phyloP scores from a whole-genome alignment of 179 eudicot species.

The Nepenthes alata region DNA sequence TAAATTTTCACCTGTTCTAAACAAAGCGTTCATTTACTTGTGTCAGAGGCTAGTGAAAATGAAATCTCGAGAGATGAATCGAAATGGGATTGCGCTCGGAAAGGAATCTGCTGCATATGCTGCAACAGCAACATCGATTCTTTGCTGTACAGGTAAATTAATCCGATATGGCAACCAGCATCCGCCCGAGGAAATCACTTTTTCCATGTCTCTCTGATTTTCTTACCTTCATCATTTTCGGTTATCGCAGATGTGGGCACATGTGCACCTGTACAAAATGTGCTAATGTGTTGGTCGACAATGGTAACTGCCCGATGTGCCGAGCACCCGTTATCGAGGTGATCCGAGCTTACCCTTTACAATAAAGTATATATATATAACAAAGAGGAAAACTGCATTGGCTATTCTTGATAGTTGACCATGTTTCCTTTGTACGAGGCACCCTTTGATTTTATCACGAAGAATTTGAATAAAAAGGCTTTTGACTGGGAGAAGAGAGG shows the following conservation, averaged over 20 bases:
- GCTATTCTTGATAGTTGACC: too few relatives aligned
- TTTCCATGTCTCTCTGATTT: not conserved
- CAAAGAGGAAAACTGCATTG: too few relatives aligned
- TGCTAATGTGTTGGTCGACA: constrained; percentile 44
- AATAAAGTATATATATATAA: constrained; percentile 8
- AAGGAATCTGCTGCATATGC: constrained; percentile 70
- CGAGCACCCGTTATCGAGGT: constrained; percentile 65
- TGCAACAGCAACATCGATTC: constrained; percentile 43
- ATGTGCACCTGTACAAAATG: constrained; percentile 82
- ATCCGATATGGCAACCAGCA: not conserved
- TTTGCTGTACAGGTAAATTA: constrained; percentile 55
- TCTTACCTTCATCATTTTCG: too few relatives aligned
- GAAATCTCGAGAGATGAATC: constrained; percentile 23
- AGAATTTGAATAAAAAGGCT: too few relatives aligned
- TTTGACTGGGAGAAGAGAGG: too few relatives aligned
- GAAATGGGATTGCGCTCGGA: constrained; percentile 46
- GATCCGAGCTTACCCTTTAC: constrained; percentile 54
- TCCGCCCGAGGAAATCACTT: not conserved
- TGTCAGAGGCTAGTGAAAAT: constrained; percentile 24
- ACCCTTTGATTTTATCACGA: too few relatives aligned
- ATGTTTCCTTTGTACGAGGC: too few relatives aligned
- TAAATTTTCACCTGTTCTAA: too few relatives aligned
- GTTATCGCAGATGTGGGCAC: constrained; percentile 67
- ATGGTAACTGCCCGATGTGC: constrained; percentile 79
- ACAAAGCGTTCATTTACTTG: not conserved